Evolutionary conservation across 805 yeast genomes (phyloP), one percentile per base, ranked within the genome.

Genomic region (Diddensiella santjacobensis): DNA sequence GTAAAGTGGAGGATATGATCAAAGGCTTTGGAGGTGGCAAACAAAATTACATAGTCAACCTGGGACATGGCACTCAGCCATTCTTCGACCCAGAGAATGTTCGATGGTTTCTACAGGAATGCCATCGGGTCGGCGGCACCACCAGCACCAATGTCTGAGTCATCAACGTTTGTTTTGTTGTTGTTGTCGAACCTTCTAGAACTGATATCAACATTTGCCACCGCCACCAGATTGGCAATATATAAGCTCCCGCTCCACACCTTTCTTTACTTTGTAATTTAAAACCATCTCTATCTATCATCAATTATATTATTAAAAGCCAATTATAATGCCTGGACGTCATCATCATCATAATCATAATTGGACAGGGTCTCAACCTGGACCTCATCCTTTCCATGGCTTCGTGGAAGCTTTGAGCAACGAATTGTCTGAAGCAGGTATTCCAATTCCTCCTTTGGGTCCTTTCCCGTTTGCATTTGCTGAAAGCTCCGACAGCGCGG

Each of bases 1-100:
- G 73, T 53, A 89, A 89, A 69, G 96, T 87, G 15, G 86, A 86
- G 69, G 75, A 75, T 55, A 93, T 93, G 99, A 84, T 93, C 52
- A 65, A 73, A 50, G 95, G 90, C 4, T 93, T 93, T 64, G 93
- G 93, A n/a, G 95, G 95, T 40, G 96, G 96, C 19, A 88, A 88
- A 67, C 80, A 86, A 62, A 78, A 84, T 61, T 93, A 93, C 70
- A 91, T 93, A 57, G 83, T 91, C 58, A 93, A 93, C 72, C 86
- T 93, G 62, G 99, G 99, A 41, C 99, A 93, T 60, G 99, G 99
- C 15, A 93, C 99, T 19, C 97, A 89, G 65, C 99, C 99, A 19
- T 88, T 87, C 70, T 89, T 93, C 96, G 84, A 87, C 55, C 96
- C 98, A 8, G 96, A 86, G 55, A 84, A 84, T 66, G 79, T 93